Evolutionary conservation across 176 grass and related monocot genomes (phyloP).

Genomic region (Thalia dealbata): DNA sequence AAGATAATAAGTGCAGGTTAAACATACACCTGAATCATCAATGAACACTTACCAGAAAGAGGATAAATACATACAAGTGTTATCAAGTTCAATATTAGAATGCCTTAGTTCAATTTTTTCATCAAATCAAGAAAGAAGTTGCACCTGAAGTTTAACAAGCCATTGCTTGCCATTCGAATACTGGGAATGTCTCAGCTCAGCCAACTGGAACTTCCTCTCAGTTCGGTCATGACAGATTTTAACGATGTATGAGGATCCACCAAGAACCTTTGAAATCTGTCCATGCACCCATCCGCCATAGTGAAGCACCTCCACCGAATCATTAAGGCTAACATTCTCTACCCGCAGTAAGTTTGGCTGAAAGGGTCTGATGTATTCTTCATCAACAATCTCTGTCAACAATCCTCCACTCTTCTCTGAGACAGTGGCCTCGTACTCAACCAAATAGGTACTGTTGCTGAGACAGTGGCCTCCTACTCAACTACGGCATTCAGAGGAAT

Average conservation of each 20-base stretch:
- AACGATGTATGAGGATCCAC: constrained; percentile 22
- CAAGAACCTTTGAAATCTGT: constrained; percentile 5
- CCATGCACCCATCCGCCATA: constrained; percentile 41
- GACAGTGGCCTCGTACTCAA: constrained; percentile 35
- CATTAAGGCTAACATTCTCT: constrained; percentile 17
- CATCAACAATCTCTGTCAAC: too few species aligned
- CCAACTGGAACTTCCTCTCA: constrained; percentile 7
- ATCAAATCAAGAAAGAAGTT: not conserved
- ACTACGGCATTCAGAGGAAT: not conserved
- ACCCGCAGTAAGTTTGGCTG: constrained; percentile 4
- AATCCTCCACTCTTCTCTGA: not conserved
- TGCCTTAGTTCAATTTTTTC: not conserved
- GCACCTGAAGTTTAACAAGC: constrained; percentile 32
- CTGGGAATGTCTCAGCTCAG: constrained; percentile 30
- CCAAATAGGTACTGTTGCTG: constrained; percentile 28
- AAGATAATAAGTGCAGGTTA: too few species aligned
- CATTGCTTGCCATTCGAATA: constrained; percentile 44
- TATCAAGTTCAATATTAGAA: not conserved
- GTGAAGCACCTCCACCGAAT: constrained; percentile 33
- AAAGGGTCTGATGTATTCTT: constrained; percentile 36
- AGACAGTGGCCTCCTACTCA: too few species aligned
- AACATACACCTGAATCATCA: too few species aligned
- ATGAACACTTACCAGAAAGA: too few species aligned
- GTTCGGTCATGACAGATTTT: not conserved
- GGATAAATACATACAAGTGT: too few species aligned